Base-by-base conservation (phyloP, 306 rosid genomes). In the Fagus crenata region DNA sequence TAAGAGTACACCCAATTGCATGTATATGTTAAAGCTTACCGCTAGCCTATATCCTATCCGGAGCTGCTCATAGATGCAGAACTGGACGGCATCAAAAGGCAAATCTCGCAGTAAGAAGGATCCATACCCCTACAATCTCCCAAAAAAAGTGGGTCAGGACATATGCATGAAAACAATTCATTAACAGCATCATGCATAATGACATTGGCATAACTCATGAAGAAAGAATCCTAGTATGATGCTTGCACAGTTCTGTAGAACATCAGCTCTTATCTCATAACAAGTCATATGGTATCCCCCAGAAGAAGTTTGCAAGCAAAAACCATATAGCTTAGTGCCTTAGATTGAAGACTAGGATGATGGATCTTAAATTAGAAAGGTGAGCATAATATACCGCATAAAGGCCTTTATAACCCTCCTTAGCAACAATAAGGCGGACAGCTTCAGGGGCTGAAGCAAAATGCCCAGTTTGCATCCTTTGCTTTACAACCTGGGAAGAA, bases 31-130 rank as follows among this genome's bases (percentile, higher is more conserved):
- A 75, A 22, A 72, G 71, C 90, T 65, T 89, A 91, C 96, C 86
- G 92, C 93, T 71, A 86, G 55, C 79, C 87, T 91, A 81, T 87
- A 91, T 58, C 96, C 96, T 1, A 91, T 83, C 46, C 86, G 89
- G 33, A 91, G 92, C 85, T 91, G 96, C 90, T 91, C 96, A 17
- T 91, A 91, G 77, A 91, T 83, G 86, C 96, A 91, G 53, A 91
- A 85, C 82, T 89, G 92, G 69, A 89, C 73, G 67, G 93, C 96
- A 83, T 91, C 96, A 86, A 91, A 91, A 65, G 96, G 96, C 81
- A 91, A 86, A 83, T 91, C 96, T 86, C 96, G 87, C 84, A 91
- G 75, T 74, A 91, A 83, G 84, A 91, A 91, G 60, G 96, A 91
- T 72, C 96, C 87, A 67, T 86, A 91, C 37, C 96, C 96, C 96